These are phyloP conservation scores for Solidago caesia DNA, from an alignment of 129 eudicot species.

Conservation along the genomic window DNA sequence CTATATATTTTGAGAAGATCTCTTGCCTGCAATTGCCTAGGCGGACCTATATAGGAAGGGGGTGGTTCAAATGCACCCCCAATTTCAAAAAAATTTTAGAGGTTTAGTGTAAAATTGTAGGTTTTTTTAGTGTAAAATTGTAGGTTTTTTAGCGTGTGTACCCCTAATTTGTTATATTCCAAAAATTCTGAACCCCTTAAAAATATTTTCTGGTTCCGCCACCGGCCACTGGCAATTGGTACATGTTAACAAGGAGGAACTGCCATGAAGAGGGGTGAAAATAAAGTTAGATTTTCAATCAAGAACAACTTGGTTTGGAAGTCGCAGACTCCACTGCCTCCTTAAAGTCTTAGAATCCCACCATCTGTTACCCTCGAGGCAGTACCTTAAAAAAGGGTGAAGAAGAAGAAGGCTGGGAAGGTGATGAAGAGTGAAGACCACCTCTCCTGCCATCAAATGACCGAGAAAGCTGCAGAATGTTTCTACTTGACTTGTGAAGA, in stretches of 20 bases:
- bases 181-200: too few species aligned
- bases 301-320: slow-evolving; percentile 91
- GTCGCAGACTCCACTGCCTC: slow-evolving; percentile 85
- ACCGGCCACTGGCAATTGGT: too few species aligned
- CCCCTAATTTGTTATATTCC: too few species aligned
- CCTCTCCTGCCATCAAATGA: slow-evolving; percentile 55
- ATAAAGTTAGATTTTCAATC: slow-evolving; percentile 82
- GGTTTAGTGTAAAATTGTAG: too few species aligned
- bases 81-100: too few species aligned
- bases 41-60: too few species aligned
- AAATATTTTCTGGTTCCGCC: too few species aligned
- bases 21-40: too few species aligned
- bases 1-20: too few species aligned
- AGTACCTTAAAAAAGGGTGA: slow-evolving; percentile 71
- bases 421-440: slow-evolving; percentile 50
- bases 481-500: slow-evolving; percentile 30
- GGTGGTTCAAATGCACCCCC: too few species aligned
- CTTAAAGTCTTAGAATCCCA: slow-evolving; percentile 79
- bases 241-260: slow-evolving; percentile 33
- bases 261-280: slow-evolving; percentile 52
- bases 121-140: too few species aligned
- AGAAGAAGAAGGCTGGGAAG: slow-evolving; percentile 58
- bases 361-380: slow-evolving; percentile 89
- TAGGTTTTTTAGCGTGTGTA: too few species aligned
- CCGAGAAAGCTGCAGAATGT: slow-evolving; percentile 48